A percentile compares a stretch with the other conserved stretches of the same genome.
Conservation (phyloP, 345 rosid species). For the Citrus hindsii region DNA sequence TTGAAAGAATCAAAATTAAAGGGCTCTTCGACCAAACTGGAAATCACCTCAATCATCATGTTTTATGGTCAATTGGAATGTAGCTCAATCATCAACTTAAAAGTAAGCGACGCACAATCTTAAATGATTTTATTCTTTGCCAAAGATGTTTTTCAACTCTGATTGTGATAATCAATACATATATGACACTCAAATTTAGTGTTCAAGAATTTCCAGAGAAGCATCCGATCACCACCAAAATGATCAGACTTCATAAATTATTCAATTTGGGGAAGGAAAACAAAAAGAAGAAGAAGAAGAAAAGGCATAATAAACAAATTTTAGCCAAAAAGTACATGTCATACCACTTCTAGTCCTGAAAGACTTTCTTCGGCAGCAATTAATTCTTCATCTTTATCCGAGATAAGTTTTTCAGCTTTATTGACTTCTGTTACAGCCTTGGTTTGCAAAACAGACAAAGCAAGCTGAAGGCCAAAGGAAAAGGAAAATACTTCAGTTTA, state of each 20-base stretch:
- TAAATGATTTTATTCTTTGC: not conserved
- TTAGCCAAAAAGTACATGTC: constrained; percentile 7
- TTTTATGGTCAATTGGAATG: not conserved
- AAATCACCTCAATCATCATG: not conserved
- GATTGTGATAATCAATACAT: not conserved
- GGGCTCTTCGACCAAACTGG: not conserved
- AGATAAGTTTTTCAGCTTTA: constrained; percentile 65
- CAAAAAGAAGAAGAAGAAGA: too few relatives aligned
- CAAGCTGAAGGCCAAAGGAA: constrained; percentile 36
- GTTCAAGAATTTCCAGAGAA: not conserved
- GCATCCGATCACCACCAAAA: not conserved
- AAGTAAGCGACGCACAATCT: not conserved
- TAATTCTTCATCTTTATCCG: constrained; percentile 71
- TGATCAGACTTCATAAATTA: not conserved
- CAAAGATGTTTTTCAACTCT: not conserved
- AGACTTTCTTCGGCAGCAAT: constrained; percentile 80
- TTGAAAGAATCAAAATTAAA: not conserved
- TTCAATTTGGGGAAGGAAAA: too few relatives aligned
- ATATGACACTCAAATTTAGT: not conserved
- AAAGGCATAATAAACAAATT: not conserved
- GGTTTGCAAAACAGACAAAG: constrained; percentile 62
- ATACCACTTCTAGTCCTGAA: constrained; percentile 79
- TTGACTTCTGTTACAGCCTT: constrained; percentile 69
- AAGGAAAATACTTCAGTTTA: not conserved
- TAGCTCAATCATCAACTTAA: not conserved